Conservation (phyloP, 2,329 filamentous ascomycete species). For the Thielaviopsis euricoi region DNA sequence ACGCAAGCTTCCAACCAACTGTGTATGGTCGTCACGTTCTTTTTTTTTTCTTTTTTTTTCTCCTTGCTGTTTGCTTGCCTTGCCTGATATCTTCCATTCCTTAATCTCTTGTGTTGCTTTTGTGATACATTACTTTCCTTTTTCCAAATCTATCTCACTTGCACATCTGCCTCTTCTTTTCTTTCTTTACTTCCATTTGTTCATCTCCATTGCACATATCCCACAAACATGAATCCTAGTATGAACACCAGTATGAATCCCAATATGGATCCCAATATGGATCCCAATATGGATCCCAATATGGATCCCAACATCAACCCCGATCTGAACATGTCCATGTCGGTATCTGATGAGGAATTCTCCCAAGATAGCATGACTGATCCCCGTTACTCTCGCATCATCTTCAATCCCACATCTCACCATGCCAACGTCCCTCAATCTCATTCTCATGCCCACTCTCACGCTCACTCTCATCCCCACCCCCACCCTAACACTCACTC, state of each 20-base stretch:
- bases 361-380: neutral
- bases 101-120: neutral
- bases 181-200: neutral
- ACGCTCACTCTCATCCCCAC: neutral
- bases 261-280: too few relatives aligned
- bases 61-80: neutral
- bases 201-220: neutral
- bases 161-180: constrained; percentile 11
- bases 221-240: neutral
- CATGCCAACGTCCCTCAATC: constrained; percentile 28
- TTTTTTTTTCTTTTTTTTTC: neutral
- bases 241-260: too few relatives aligned
- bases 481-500: too few relatives aligned
- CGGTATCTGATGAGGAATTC: constrained; percentile 2
- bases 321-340: constrained; percentile 1
- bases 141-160: neutral
- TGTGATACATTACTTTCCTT: neutral
- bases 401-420: constrained; percentile 19
- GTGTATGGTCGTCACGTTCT: neutral
- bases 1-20: neutral
- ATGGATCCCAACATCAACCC: constrained; percentile 8
- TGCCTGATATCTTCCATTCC: neutral
- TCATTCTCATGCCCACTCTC: constrained; percentile 21
- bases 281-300: too few relatives aligned
- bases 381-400: constrained; percentile 3